A percentile compares a stretch with the other conserved stretches of the same genome.
phyloP scores from a whole-genome alignment of 257 asterid species.

The Lantana camara region DNA sequence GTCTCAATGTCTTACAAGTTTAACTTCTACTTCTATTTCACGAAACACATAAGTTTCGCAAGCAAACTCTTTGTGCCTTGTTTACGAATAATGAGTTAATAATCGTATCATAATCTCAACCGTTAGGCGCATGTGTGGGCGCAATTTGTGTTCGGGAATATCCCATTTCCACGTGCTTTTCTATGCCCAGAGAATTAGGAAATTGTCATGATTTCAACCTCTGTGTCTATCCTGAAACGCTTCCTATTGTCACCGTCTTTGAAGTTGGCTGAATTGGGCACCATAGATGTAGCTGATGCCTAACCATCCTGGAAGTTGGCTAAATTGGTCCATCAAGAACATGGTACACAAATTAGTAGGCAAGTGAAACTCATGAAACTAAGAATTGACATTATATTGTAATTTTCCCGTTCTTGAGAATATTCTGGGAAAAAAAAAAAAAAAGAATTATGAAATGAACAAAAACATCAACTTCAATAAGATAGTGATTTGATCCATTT shows the following conservation, averaged over 20 bases:
- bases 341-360: not conserved
- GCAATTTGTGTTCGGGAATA: too few species aligned
- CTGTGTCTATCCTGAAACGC: not conserved
- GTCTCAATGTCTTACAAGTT: too few species aligned
- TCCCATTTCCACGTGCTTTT: not conserved
- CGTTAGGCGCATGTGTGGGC: too few species aligned
- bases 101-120: too few species aligned
- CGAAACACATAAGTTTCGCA: too few species aligned
- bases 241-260: not conserved
- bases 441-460: too few species aligned
- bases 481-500: conserved; percentile 1
- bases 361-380: not conserved
- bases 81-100: too few species aligned
- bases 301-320: not conserved
- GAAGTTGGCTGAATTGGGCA: not conserved
- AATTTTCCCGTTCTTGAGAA: not conserved
- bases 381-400: not conserved
- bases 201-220: not conserved
- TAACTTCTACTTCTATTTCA: too few species aligned
- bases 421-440: not conserved
- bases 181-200: not conserved
- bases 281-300: too few species aligned
- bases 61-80: too few species aligned
- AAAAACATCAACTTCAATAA: not conserved
- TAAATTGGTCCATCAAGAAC: too few species aligned